Evolutionary conservation across 2,329 filamentous ascomycete genomes (phyloP).

Genomic region (Ophiobolus disseminans): DNA sequence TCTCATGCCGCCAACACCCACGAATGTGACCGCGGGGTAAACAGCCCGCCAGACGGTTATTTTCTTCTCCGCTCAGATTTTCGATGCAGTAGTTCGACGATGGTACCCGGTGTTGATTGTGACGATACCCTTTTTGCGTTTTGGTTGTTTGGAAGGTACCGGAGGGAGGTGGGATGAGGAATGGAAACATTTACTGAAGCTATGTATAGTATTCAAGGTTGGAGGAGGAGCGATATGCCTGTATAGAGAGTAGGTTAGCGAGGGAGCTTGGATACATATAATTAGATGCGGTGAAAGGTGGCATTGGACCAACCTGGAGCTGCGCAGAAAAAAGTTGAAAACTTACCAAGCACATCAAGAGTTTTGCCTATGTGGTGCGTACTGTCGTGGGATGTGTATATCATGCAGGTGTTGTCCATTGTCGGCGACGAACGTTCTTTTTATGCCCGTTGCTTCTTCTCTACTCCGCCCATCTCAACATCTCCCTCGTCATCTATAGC

Average conservation of each 20-base stretch:
- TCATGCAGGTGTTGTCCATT: no score
- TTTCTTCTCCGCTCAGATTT: conserved; percentile 17
- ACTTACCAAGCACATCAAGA: conserved; percentile 21
- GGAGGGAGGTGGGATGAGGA: conserved; percentile 7
- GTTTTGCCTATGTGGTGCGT: background rate
- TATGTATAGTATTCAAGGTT: conserved; percentile 30
- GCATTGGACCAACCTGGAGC: background rate
- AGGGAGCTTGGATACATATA: conserved; percentile 19
- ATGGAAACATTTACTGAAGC: conserved; percentile 27
- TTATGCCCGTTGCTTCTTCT: conserved; percentile 38
- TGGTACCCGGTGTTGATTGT: conserved; percentile 27
- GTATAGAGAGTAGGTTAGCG: conserved; percentile 21
- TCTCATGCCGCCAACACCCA: conserved; percentile 42
- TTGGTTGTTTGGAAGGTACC: conserved; percentile 27
- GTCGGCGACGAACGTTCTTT: no score
- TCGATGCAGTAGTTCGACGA: no score
- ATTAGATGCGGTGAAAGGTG: conserved; percentile 15
- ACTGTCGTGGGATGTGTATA: no score
- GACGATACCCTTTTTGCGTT: conserved; percentile 43
- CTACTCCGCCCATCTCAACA: conserved; percentile 32
- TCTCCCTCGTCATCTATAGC: conserved; percentile 36
- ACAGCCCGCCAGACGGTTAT: conserved; percentile 2
- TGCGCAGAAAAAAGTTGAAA: conserved; percentile 25
- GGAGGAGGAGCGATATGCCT: conserved; percentile 13
- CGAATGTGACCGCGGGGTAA: conserved; percentile 25